A percentile compares a stretch with the other conserved stretches of the same genome.
These are phyloP conservation scores for Sphagnum fallax DNA, from an alignment of 228 moss, liverwort and hornwort genomes.

Conservation along the genomic window DNA sequence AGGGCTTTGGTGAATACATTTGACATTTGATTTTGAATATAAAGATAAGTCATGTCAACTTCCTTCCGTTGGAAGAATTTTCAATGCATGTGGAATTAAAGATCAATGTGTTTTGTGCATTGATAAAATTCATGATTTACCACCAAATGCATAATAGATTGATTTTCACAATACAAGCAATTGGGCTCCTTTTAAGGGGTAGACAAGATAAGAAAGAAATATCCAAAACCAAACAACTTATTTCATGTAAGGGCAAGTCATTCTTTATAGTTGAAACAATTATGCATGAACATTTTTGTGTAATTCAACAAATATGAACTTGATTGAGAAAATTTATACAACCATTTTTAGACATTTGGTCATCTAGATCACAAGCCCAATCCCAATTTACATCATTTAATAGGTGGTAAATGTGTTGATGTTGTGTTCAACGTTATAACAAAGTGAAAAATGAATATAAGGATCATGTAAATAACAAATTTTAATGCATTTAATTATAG, in stretches of 20 bases:
- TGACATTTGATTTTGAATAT: background rate
- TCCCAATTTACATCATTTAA: background rate
- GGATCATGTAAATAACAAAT: too few relatives aligned
- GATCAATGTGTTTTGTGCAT: background rate
- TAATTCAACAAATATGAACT: background rate
- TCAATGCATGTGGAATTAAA: background rate
- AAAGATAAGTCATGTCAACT: background rate
- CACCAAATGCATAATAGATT: background rate
- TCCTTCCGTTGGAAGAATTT: background rate
- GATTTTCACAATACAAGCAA: background rate
- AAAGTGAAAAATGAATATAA: background rate
- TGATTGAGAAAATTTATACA: background rate
- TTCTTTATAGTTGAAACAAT: background rate
- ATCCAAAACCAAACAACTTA: background rate
- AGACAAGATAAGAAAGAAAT: background rate
- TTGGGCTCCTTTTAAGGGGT: background rate
- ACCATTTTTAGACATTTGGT: background rate
- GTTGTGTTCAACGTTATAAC: background rate
- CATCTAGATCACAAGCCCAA: background rate
- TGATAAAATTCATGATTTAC: background rate
- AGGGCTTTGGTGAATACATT: background rate
- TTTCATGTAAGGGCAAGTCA: background rate
- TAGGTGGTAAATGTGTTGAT: background rate
- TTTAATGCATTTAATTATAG: too few relatives aligned
- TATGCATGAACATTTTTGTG: background rate